Percentiles rank a stretch among this genome's conserved stretches.
phyloP scores from a whole-genome alignment of 768 basidiomycete species.

The Mycena galopus region DNA sequence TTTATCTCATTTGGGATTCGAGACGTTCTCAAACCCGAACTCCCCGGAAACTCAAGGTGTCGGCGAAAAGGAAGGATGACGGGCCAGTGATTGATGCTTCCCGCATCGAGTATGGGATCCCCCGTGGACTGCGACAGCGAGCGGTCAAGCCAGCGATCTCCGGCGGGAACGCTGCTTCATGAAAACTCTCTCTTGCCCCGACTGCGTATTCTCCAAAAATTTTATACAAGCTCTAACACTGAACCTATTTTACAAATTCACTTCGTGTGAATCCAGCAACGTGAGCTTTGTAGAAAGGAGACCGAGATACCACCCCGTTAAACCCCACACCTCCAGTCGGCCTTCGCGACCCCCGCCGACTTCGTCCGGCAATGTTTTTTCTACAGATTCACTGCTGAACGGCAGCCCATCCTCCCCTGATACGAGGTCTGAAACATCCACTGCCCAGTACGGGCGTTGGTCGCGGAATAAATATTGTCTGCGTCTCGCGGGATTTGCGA shows the following conservation, averaged over 20 bases:
- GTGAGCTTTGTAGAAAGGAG: constrained; percentile 62
- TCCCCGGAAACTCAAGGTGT: constrained; percentile 39
- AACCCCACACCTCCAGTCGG: constrained; percentile 81
- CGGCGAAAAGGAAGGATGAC: constrained; percentile 53
- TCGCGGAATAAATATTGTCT: constrained; percentile 69
- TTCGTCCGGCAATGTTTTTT: constrained; percentile 50
- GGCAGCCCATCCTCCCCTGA: constrained; percentile 30
- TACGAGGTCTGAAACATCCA: constrained; percentile 76
- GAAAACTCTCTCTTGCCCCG: constrained; percentile 33
- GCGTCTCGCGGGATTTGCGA: constrained; percentile 62
- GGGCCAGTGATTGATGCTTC: constrained; percentile 38
- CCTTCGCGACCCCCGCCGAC: constrained; percentile 58
- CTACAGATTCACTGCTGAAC: constrained; percentile 18
- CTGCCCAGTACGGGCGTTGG: constrained; percentile 69
- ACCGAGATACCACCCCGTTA: constrained; percentile 87
- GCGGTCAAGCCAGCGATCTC: background rate
- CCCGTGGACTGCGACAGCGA: constrained; percentile 32
- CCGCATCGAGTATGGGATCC: constrained; percentile 29
- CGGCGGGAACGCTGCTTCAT: constrained; percentile 6
- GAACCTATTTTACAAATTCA: background rate
- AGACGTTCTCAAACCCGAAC: constrained; percentile 47
- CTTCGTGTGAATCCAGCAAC: constrained; percentile 58
- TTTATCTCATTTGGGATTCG: constrained; percentile 83
- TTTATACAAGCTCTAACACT: background rate
- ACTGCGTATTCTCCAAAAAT: background rate